Conservation (phyloP, 768 basidiomycete genomes). For the Hygrophoropsis aurantiaca region DNA sequence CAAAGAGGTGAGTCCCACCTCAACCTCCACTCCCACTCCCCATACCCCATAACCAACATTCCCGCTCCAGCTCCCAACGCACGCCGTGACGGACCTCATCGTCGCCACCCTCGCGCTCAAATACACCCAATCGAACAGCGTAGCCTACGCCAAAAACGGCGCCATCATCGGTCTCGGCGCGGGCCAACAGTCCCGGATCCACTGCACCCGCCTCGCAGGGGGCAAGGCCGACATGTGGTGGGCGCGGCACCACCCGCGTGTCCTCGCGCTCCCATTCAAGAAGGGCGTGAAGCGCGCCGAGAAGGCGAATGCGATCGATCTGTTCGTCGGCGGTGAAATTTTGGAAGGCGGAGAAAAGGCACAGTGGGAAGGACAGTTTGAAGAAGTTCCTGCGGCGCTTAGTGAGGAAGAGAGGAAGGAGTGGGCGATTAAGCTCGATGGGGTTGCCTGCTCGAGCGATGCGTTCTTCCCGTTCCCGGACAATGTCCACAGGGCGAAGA, state of each 20-base stretch:
- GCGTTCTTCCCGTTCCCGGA: slow-evolving; percentile 99
- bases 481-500: slow-evolving; percentile 90
- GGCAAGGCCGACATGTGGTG: slow-evolving; percentile 99
- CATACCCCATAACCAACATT: not conserved
- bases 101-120: slow-evolving; percentile 96
- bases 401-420: slow-evolving; percentile 67
- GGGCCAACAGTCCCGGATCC: slow-evolving; percentile 97
- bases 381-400: slow-evolving; percentile 63
- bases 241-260: slow-evolving; percentile 95
- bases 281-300: slow-evolving; percentile 97
- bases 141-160: slow-evolving; percentile 91
- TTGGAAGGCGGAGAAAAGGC: slow-evolving; percentile 86
- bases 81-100: slow-evolving; percentile 86
- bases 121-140: slow-evolving; percentile 99
- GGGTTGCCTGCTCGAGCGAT: slow-evolving; percentile 92
- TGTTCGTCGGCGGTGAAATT: slow-evolving; percentile 88
- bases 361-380: slow-evolving; percentile 92
- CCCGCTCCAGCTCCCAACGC: slow-evolving; percentile 58
- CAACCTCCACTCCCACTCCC: not conserved
- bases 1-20: slow-evolving; percentile 61
- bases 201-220: slow-evolving; percentile 97
- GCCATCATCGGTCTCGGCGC: slow-evolving; percentile 95
- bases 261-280: slow-evolving; percentile 92
- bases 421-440: slow-evolving; percentile 74
- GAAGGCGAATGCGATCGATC: slow-evolving; percentile 97